Conservation (phyloP, 202 grass and related monocot genomes). For the Zizania palustris region DNA sequence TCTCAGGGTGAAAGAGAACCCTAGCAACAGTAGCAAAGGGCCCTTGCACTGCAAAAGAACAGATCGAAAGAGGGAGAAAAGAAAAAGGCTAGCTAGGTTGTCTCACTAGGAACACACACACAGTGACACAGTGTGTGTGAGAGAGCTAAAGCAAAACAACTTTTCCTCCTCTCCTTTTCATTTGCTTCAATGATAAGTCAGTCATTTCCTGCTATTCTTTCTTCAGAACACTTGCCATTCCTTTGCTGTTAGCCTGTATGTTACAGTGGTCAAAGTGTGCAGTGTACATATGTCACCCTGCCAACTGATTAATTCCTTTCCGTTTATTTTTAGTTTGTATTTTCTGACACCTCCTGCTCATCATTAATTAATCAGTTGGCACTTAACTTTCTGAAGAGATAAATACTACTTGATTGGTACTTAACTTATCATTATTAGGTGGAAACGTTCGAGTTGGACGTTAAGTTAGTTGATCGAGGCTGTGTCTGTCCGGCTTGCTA, state of each 20-base stretch:
- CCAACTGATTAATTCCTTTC: too few relatives aligned
- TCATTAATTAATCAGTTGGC: background rate
- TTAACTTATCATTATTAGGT: slow-evolving; percentile 5
- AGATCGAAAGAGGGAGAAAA: slow-evolving; percentile 24
- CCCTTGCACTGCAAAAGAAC: slow-evolving; percentile 31
- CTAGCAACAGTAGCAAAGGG: slow-evolving; percentile 33
- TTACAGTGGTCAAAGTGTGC: background rate
- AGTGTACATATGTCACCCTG: background rate
- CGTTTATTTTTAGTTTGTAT: too few relatives aligned
- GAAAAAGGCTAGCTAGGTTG: slow-evolving; percentile 56
- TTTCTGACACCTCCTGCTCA: too few relatives aligned
- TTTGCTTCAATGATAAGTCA: slow-evolving; percentile 63
- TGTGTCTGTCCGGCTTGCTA: background rate
- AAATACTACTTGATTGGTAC: background rate
- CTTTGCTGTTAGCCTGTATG: background rate
- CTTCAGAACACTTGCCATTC: background rate
- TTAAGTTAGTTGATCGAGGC: too few relatives aligned
- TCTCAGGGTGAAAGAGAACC: slow-evolving; percentile 40
- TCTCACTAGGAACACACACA: slow-evolving; percentile 69
- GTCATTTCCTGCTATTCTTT: slow-evolving; percentile 14
- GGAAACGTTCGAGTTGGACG: background rate
- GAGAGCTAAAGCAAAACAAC: slow-evolving; percentile 28
- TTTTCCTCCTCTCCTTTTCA: slow-evolving; percentile 43
- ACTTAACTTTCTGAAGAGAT: too few relatives aligned
- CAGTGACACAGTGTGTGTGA: too few relatives aligned